Evolutionary conservation across 306 rosid species (phyloP).

Genomic region (Prunus mira): DNA sequence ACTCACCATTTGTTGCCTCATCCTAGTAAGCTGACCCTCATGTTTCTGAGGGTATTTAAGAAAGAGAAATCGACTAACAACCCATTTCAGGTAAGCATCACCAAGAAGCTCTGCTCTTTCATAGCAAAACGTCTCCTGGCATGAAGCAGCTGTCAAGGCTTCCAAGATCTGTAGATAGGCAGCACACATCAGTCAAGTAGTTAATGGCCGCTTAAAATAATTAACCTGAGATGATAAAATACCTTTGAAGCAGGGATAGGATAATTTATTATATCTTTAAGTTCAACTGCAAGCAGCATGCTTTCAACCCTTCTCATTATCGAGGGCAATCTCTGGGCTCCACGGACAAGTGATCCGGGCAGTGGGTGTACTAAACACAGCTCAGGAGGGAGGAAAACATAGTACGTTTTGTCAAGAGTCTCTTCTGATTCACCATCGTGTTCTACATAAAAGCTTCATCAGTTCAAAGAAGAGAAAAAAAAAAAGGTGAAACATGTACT

Average conservation of each 20-base stretch:
- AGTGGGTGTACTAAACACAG: conserved; percentile 87
- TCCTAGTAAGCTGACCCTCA: conserved; percentile 98
- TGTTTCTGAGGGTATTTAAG: conserved; percentile 96
- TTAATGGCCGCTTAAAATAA: conserved; percentile 19
- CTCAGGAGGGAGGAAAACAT: conserved; percentile 96
- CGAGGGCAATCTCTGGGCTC: conserved; percentile 97
- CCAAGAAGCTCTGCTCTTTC: conserved; percentile 99
- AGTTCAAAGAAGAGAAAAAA: conserved; percentile 7
- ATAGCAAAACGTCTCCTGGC: conserved; percentile 99
- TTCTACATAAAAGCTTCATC: conserved; percentile 37
- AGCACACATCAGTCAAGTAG: conserved; percentile 21
- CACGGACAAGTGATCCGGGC: conserved; percentile 93
- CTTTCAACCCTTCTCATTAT: conserved; percentile 99
- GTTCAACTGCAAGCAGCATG: conserved; percentile 91
- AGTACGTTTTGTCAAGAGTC: conserved; percentile 83
- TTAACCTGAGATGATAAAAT: conserved; percentile 24
- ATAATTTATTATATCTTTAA: conserved; percentile 62
- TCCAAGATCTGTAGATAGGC: conserved; percentile 75
- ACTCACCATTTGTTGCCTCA: conserved; percentile 99
- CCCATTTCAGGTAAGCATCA: conserved; percentile 97
- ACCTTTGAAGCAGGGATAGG: conserved; percentile 81
- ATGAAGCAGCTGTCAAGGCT: conserved; percentile 98
- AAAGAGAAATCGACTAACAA: conserved; percentile 92
- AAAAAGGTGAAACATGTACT: conserved; percentile 15
- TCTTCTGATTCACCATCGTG: conserved; percentile 80